Evolutionary conservation across 441 rosid genomes (phyloP), one percentile per base, ranked within the genome.

Genomic region (Mallotus japonicus): DNA sequence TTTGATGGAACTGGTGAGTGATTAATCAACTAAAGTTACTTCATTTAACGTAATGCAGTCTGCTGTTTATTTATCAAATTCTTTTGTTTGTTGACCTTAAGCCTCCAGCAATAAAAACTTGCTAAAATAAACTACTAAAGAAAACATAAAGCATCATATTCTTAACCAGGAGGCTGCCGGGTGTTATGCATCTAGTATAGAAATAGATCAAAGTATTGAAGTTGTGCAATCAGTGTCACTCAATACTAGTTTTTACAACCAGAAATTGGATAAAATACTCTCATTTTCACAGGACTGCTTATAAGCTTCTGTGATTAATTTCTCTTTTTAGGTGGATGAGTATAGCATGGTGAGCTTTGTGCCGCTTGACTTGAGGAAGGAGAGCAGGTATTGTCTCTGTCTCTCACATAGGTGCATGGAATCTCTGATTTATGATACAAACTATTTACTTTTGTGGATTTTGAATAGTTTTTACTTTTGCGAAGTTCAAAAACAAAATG

Each of bases 331-430:
- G 98, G 91, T 92, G 73, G 93, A 90, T 75, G 89, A 91, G 49
- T 92, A 81, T 79, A 84, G 86, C 85, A 90, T 89, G 95, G 98
- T 91, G 80, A 90, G 87, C 81, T 89, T 93, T 73, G 74, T 85
- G 75, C 97, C 95, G 0, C 88, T 89, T 47, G 88, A 93, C 83
- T 81, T 91, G 74, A 83, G 88, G 77, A 92, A 89, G 85, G 93
- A 91, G 63, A 79, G 73, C 70, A 92, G 93, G 97, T 90, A 68
- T 55, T 50, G 70, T 56, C 19, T 64, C 65, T 62, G 34, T 70
- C 34, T 62, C 20, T 69, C 6, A 47, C 37, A 2, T 49, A 6
- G 59, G 9, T 40, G 17, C 2, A n/a, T 53, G 9, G 55, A 28
- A 53, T 53, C 11, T 28, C 34, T 4, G 11, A 20, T 62, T 37